Evolutionary conservation across 2,329 filamentous ascomycete genomes (phyloP).

Genomic region (Fusarium pseudoanthophilum): DNA sequence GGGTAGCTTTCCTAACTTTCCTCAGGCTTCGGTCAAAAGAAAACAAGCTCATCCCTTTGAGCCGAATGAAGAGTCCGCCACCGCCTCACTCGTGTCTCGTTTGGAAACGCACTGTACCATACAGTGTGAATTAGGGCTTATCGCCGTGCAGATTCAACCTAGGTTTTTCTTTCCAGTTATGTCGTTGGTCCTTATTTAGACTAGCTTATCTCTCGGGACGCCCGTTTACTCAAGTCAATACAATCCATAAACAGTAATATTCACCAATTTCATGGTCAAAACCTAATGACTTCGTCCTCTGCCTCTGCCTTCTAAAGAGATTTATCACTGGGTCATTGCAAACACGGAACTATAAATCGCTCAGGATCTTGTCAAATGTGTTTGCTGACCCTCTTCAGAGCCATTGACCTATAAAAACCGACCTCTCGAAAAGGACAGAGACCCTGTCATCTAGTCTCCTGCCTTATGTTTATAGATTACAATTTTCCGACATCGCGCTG

Average conservation of each 20-base stretch:
- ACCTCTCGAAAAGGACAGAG: conserved; percentile 1
- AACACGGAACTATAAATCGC: conserved; percentile 26
- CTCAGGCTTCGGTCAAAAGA: conserved; percentile 12
- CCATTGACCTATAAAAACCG: conserved; percentile 41
- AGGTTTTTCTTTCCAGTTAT: conserved; percentile 12
- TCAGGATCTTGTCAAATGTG: conserved; percentile 29
- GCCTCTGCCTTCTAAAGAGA: background rate
- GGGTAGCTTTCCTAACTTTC: background rate
- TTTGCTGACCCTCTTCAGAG: conserved; percentile 33
- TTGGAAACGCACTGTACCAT: conserved; percentile 17
- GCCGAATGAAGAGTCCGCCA: conserved; percentile 43
- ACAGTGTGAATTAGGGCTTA: conserved; percentile 34
- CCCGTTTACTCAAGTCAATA: conserved; percentile 34
- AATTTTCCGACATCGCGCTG: conserved; percentile 17
- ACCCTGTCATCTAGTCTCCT: conserved; percentile 29
- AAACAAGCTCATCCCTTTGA: conserved; percentile 38
- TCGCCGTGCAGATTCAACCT: conserved; percentile 33
- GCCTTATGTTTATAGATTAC: conserved; percentile 27
- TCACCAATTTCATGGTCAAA: background rate
- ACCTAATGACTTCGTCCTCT: background rate
- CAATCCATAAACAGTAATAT: background rate
- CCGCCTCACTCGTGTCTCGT: conserved; percentile 39
- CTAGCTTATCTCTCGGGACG: conserved; percentile 39
- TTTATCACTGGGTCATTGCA: background rate
- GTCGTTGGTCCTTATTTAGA: conserved; percentile 22